These are phyloP conservation scores for Chaetomiaceae sp. DNA, from an alignment of 2,329 filamentous ascomycete genomes.

Conservation along the genomic window DNA sequence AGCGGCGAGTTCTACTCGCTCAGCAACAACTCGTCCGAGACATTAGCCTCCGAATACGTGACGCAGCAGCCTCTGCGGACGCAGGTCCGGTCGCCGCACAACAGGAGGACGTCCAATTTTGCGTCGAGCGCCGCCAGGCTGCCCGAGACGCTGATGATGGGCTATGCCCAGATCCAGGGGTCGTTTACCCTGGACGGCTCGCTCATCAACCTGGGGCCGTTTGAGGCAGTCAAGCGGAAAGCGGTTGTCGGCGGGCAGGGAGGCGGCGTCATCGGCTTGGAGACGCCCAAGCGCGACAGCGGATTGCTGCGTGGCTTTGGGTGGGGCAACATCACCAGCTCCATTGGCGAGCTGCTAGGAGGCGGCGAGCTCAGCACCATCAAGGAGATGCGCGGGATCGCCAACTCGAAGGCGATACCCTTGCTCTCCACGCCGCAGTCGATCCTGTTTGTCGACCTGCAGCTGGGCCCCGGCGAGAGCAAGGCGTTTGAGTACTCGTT, in stretches of 20 bases:
- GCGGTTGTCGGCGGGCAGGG: constrained; percentile 84
- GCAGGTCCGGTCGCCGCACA: constrained; percentile 39
- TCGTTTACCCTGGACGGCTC: constrained; percentile 91
- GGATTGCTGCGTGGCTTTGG: constrained; percentile 80
- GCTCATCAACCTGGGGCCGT: constrained; percentile 79
- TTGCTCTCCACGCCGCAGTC: constrained; percentile 93
- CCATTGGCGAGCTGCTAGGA: constrained; percentile 81
- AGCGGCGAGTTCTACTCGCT: constrained; percentile 93
- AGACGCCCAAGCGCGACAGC: constrained; percentile 67
- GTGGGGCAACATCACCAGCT: constrained; percentile 84
- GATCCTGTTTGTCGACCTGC: constrained; percentile 89
- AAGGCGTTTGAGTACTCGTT: constrained; percentile 84
- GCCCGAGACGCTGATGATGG: constrained; percentile 92
- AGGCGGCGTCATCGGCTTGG: constrained; percentile 78
- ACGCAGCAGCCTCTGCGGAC: constrained; percentile 43
- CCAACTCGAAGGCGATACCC: constrained; percentile 81
- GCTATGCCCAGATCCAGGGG: constrained; percentile 89
- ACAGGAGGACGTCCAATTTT: constrained; percentile 45
- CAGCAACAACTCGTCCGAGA: constrained; percentile 94
- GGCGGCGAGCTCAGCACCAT: constrained; percentile 86
- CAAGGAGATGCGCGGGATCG: constrained; percentile 87
- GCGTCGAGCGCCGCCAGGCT: constrained; percentile 40
- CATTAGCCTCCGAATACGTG: constrained; percentile 82
- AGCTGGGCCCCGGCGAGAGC: constrained; percentile 82
- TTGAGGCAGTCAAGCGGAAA: constrained; percentile 94